Evolutionary conservation across 352 stramenopile species (phyloP), one percentile per base, ranked within the genome.

Genomic region (Phytophthora niederhauseri): DNA sequence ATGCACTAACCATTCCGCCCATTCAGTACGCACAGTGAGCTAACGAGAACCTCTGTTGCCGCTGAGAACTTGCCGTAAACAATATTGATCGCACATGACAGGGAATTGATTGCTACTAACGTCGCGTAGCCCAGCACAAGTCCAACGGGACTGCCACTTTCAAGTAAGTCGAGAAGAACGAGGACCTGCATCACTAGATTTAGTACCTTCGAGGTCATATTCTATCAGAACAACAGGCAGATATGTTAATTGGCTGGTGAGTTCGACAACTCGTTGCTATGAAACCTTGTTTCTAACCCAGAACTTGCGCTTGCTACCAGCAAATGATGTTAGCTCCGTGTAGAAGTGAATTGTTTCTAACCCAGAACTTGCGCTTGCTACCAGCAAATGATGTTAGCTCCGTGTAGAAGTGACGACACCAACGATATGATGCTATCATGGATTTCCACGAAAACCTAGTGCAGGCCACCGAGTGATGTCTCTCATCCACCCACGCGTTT

Each of bases 41-140:
- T 51, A 34, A 55, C 30, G 43, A 67, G 46, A 9, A 75, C 59
- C 38, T 75, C 68, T 3, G 28, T 48, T 17, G 70, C 24, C 3
- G 64, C 28, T 1, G 61, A 71, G 45, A 64, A 54, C 3, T 53
- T 48, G 1, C 22, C 22, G 2, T 20, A 48, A 2, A 62, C 2
- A 19, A 75, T 70, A 24, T 58, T 65, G 15, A 55, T 20, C 11
- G 56, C 67, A 14, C 41, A 64, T 11, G 61, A 59, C 4, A 74
- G 26, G 6, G 49, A 62, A 17, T 69, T 69, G 19, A 67, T 24
- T 1, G 49, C 38, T 6, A 70, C 17, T 3, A 75, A 48, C 5
- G 41, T 48, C 0, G 67, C 56, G 14, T 67, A 70, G 2, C 22
- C 19, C 3, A 51, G 26, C 2, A 57, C 54, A 9, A 74, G 12